A percentile compares a stretch with the other conserved stretches of the same genome.
Evolutionary conservation across 139 green algal species (phyloP).

Genomic region (Micromonas commoda): DNA sequence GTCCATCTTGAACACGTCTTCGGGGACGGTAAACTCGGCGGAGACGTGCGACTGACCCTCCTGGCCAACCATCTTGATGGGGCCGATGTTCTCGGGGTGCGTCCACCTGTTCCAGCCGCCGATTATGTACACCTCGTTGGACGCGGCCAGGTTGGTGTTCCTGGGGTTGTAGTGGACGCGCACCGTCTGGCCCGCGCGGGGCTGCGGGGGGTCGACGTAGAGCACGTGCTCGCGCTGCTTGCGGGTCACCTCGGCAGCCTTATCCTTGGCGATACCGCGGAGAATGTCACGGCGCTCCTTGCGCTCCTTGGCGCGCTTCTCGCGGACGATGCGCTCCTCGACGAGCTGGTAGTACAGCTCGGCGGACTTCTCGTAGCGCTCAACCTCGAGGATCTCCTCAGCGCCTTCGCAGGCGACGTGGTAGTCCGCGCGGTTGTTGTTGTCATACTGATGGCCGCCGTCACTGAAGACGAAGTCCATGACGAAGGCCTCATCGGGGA

Average conservation of each 20-base stretch:
- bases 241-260: not conserved
- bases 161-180: conserved; percentile 31
- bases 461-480: conserved; percentile 73
- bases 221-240: conserved; percentile 42
- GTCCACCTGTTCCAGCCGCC: conserved; percentile 31
- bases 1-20: conserved; percentile 78
- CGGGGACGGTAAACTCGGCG: conserved; percentile 48
- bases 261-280: not conserved
- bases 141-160: conserved; percentile 23
- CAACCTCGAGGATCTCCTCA: not conserved
- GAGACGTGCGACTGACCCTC: conserved; percentile 21
- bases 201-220: conserved; percentile 22
- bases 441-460: conserved; percentile 62
- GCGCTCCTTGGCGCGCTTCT: not conserved
- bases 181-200: conserved; percentile 27
- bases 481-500: conserved; percentile 72
- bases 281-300: not conserved
- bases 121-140: conserved; percentile 28
- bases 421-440: conserved; percentile 52
- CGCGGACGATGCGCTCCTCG: not conserved
- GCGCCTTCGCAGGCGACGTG: conserved; percentile 1
- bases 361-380: not conserved
- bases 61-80: not conserved
- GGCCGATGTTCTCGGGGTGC: not conserved
- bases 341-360: conserved; percentile 1